Base-by-base conservation (phyloP, 371 early-diverging fungal species). In the Mucor racemosus region DNA sequence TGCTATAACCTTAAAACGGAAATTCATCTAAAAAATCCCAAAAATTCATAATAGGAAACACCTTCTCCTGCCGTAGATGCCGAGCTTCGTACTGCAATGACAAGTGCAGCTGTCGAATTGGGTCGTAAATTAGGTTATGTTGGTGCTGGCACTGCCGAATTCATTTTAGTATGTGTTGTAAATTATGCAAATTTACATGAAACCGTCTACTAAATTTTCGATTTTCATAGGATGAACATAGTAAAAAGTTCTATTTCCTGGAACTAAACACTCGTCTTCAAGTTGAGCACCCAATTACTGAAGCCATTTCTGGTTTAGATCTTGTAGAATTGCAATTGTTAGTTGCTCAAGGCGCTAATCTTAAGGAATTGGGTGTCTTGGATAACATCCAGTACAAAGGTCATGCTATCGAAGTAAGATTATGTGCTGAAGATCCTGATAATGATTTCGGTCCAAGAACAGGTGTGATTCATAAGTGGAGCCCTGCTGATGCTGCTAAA, bases 251-350 rank as follows among this genome's bases (percentile, higher is more conserved):
- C 55, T 95, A 90, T 81, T 93, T 94, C 74, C 78, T 94, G 76
- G 94, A 94, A 70, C 81, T 94, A 78, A 94, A 94, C 79, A 93
- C 94, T 0, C 91, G 94, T 46, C 79, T 94, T 60, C 94, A 94
- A 73, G 96, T 95, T 58, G 98, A 99, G 80, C 99, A 98, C 78
- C 97, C 97, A 34, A 94, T 98, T 60, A 97, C 98, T 14, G 99
- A 99, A 81, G 78, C 88, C 59, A 90, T 96, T 53, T 96, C 96
- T 46, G 94, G 93, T 0, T 71, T 95, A n/a, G 98, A 99, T 82
- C 81, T 99, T 15, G 98, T 97, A n/a, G 95, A 94, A 67, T 82
- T 88, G 65, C 92, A 92, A 81, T 81, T 94, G 14, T 69, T 85
- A 17, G 87, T 93, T 7, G 93, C 93, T 17, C 84, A 87, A 58